A percentile compares a stretch with the other conserved stretches of the same genome.
Conservation (phyloP, 805 yeast genomes). For the Ogataea salicorniae region DNA sequence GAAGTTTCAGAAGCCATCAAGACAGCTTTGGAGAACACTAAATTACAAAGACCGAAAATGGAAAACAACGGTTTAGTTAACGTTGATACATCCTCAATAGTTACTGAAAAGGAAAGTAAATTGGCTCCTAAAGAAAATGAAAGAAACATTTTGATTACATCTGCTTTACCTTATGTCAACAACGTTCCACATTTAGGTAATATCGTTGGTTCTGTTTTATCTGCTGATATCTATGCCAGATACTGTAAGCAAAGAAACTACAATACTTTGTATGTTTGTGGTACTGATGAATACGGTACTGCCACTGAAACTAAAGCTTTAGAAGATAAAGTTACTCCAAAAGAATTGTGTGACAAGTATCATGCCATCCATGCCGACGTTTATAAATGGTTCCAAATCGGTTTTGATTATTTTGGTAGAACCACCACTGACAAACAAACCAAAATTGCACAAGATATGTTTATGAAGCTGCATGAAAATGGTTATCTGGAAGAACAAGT, state of each 20-base stretch:
- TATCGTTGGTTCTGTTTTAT: conserved; percentile 88
- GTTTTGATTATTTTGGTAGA: conserved; percentile 93
- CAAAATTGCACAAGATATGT: conserved; percentile 91
- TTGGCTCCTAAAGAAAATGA: conserved; percentile 66
- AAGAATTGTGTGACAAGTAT: conserved; percentile 86
- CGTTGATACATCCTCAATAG: conserved; percentile 15
- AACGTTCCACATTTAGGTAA: conserved; percentile 98
- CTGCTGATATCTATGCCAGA: conserved; percentile 91
- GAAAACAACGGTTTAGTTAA: conserved; percentile 36
- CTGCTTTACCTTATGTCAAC: conserved; percentile 96
- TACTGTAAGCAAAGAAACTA: conserved; percentile 84
- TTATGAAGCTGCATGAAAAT: conserved; percentile 67
- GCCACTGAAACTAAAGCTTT: conserved; percentile 98
- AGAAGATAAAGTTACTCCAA: conserved; percentile 87
- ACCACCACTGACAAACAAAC: conserved; percentile 92
- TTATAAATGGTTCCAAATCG: conserved; percentile 95
- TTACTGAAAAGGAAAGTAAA: conserved; percentile 25
- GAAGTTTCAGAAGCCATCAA: conserved; percentile 42
- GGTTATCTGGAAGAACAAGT: conserved; percentile 80
- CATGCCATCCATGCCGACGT: conserved; percentile 81
- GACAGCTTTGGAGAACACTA: conserved; percentile 42
- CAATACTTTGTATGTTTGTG: conserved; percentile 84
- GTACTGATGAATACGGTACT: conserved; percentile 99
- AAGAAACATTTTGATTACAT: conserved; percentile 82
- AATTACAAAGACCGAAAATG: conserved; percentile 36